Evolutionary conservation across 1,139 yeast species (phyloP), one percentile per base, ranked within the genome.

Genomic region (Magnusiomyces tetraspermus): DNA sequence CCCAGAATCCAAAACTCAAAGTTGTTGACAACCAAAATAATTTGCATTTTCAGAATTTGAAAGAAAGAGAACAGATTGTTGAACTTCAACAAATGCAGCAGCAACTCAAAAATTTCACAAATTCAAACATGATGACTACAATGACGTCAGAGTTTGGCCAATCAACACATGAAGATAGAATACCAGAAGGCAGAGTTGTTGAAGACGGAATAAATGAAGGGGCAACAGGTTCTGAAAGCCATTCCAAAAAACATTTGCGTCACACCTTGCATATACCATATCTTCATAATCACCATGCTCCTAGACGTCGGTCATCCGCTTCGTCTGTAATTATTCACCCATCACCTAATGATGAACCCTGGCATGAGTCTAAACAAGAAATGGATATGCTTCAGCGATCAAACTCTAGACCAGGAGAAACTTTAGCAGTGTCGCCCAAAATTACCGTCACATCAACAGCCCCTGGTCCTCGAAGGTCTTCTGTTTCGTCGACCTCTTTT

Each of bases 61-160:
- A n/a, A 24, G 36, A 45, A 45, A 38, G 31, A 17, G 22, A 45
- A 21, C 48, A 45, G 19, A 30, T 31, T 28, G 22, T 23, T 17
- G 40, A 45, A 19, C 48, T 31, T 31, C 40, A 45, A 13, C 38
- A 45, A 28, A 26, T 43, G 31, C 33, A 43, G 21, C 46, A 43
- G 13, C 46, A 43, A 5, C 33, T 43, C 8, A 6, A 8, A 17
- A 17, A 38, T 38, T 38, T 33, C 17, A 33, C 10, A 33, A 33
- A 33, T 33, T 5, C 33, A 28, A 11, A 8, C 11, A 11, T 28
- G 33, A 6, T 11, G 11, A 28, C 38, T 10, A 4, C 17, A 33
- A 17, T 15, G n/a, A 33, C 10, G n/a, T n/a, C n/a, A n/a, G n/a
- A n/a, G n/a, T n/a, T n/a, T n/a, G n/a, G n/a, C n/a, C n/a, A n/a